Percentiles rank a stretch among this genome's conserved stretches.
Conservation (phyloP, 2,329 filamentous ascomycete species). For the Trichoderma sp. region DNA sequence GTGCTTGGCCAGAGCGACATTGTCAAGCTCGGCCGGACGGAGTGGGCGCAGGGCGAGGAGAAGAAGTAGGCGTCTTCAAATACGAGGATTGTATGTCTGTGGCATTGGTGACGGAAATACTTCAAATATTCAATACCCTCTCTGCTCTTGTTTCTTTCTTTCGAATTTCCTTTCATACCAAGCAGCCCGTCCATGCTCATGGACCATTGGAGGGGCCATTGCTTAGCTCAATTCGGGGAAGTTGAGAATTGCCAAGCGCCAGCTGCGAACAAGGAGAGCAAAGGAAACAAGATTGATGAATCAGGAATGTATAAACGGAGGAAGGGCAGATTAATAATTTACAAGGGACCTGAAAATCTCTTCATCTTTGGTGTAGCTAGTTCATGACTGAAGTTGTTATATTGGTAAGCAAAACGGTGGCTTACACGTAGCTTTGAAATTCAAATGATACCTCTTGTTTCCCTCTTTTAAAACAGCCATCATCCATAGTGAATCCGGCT, state of each 20-base stretch:
- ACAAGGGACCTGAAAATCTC: background rate
- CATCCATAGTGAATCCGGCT: background rate
- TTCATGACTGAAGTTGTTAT: background rate
- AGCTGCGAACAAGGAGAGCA: background rate
- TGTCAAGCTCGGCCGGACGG: slow-evolving; percentile 65
- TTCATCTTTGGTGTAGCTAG: background rate
- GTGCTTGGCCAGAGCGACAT: slow-evolving; percentile 64
- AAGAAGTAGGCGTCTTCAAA: background rate
- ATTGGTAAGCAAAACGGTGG: slow-evolving; percentile 13
- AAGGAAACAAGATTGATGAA: background rate
- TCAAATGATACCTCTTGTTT: slow-evolving; percentile 1
- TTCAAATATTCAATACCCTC: background rate
- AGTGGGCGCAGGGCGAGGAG: slow-evolving; percentile 47
- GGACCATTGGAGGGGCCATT: background rate
- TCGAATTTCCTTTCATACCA: background rate
- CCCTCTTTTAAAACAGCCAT: background rate
- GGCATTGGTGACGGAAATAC: background rate
- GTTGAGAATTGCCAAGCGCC: background rate
- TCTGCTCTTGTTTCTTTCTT: background rate
- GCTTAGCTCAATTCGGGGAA: background rate
- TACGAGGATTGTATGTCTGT: background rate
- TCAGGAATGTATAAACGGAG: background rate
- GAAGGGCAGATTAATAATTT: background rate
- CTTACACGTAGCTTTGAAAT: slow-evolving; percentile 11
- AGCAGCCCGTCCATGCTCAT: background rate